Base-by-base conservation (phyloP, 257 asterid genomes). In the Datura wrightii region DNA sequence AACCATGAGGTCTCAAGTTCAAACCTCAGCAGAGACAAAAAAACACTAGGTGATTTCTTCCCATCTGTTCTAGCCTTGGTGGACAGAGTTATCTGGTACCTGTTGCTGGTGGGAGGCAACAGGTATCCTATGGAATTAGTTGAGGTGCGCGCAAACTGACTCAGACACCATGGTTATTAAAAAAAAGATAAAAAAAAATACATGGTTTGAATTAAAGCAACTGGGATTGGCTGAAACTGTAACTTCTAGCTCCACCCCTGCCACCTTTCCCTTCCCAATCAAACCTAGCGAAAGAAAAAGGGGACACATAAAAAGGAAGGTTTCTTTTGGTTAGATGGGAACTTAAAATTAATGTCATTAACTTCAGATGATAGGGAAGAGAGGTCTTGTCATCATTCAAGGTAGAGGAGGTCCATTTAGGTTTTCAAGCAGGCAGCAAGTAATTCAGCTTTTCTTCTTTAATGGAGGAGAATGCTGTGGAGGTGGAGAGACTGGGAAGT, bases 391-490 rank as follows among this genome's bases (percentile, higher is more conserved):
- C 78, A 39, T 15, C 3, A 52, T 44, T 69, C 16, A 41, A 18
- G 15, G 54, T 69, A 70, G 79, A 70, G 54, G 54, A 70, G n/a
- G 79, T 41, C 54, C 79, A 69, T 69, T 41, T 41, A 41, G 54
- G 31, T 41, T 69, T 69, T 18, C 53, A 41, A 69, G 15, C 41
- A 41, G 53, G 79, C 53, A 41, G 15, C 53, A 41, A 70, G 79
- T 41, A 69, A 41, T 69, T 69, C 79, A 16, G 79, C 15, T 41
- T 69, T 41, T 34, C 39, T 69, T 69, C 53, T 69, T 69, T 41
- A 69, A 69, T 69, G 79, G 79, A 41, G 54, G 36, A 69, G 19
- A 39, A 69, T 69, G 8, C 8, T 39, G 46, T 66, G 24, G 41
- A 41, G 50, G 60, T 48, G 60, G 42, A 74, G 44, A 10, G 80